phyloP scores from a whole-genome alignment of 805 yeast genomes.

The Huiozyma naganishii region DNA sequence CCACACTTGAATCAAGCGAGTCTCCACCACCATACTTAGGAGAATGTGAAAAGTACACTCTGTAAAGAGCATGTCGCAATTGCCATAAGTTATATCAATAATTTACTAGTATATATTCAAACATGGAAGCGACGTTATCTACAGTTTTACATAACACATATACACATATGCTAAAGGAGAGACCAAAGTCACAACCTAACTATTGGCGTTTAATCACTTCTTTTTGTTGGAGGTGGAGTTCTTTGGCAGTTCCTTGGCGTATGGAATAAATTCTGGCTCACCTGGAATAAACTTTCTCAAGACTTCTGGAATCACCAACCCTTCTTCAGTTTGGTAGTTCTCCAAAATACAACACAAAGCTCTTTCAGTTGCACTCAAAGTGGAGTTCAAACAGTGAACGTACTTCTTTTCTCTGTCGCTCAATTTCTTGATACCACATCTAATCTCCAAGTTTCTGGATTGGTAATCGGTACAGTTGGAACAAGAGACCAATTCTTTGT shows the following conservation, averaged over 20 bases:
- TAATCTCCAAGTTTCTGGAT: constrained; percentile 94
- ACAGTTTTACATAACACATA: no score
- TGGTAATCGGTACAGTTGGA: constrained; percentile 99
- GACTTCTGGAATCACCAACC: constrained; percentile 87
- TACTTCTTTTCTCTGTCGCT: constrained; percentile 94
- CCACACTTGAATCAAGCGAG: no score
- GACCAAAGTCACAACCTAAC: no score
- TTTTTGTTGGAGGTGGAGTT: constrained; percentile 70
- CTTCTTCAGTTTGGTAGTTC: constrained; percentile 96
- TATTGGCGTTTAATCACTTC: constrained; percentile 9
- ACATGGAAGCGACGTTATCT: no score
- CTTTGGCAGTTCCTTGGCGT: constrained; percentile 82
- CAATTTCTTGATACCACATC: constrained; percentile 95
- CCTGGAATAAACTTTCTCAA: constrained; percentile 95
- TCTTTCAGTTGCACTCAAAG: constrained; percentile 96
- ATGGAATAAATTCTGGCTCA: constrained; percentile 94
- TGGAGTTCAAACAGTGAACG: constrained; percentile 96
- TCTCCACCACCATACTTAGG: no score
- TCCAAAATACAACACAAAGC: constrained; percentile 95
- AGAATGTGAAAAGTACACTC: no score
- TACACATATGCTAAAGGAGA: no score
- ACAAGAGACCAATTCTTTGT: constrained; percentile 95
- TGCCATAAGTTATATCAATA: no score
- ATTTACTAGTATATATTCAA: no score
- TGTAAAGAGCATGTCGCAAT: no score